Conservation (phyloP, 345 rosid species). For the Corymbia maculata region DNA sequence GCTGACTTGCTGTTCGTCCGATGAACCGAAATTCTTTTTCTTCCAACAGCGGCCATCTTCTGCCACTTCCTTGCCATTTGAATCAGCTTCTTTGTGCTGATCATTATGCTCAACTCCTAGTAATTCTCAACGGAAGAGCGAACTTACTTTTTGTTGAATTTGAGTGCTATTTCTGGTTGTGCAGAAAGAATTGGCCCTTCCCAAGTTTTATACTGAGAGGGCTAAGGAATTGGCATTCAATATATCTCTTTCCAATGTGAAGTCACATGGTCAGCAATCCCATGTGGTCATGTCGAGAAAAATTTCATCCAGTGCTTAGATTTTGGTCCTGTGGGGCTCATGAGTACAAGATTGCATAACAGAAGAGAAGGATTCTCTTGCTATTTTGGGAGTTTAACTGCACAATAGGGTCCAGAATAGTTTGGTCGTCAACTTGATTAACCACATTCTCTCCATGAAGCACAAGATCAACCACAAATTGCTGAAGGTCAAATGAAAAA, state of each 20-base stretch:
- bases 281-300: neutral
- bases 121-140: neutral
- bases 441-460: neutral
- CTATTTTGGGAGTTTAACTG: neutral
- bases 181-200: neutral
- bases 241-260: no score
- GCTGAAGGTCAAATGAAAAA: neutral
- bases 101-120: neutral
- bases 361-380: neutral
- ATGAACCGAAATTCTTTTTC: neutral
- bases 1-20: neutral
- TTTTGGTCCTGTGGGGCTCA: neutral
- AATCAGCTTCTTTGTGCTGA: constrained; percentile 3
- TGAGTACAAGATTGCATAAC: neutral
- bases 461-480: neutral
- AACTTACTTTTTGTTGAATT: neutral
- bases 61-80: constrained; percentile 8
- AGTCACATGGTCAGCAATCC: neutral
- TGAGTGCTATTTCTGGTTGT: neutral
- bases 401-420: neutral
- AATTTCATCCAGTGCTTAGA: neutral
- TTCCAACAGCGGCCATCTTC: neutral
- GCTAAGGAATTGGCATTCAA: neutral
- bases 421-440: neutral
- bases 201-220: neutral